Conservation (phyloP, 805 yeast species). For the Yamadazyma olivae region DNA sequence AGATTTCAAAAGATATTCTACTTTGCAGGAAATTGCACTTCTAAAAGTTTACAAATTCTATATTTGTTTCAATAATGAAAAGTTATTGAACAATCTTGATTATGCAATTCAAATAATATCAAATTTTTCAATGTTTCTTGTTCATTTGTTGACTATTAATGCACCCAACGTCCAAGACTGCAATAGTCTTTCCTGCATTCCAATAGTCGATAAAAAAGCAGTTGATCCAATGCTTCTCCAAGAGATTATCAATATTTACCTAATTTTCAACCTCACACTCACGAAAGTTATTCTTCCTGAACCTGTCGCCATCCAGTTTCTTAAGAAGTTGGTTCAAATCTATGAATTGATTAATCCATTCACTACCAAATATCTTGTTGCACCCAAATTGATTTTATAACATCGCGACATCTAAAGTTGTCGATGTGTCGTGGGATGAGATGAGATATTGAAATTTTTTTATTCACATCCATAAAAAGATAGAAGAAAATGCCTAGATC, state of each 20-base stretch:
- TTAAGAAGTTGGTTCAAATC: not conserved
- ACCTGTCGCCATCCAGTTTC: not conserved
- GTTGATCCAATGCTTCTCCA: not conserved
- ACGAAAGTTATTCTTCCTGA: not conserved
- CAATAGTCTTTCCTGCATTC: not conserved
- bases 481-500: conserved; percentile 82
- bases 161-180: too few species aligned
- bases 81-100: conserved; percentile 1
- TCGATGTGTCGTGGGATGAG: conserved; percentile 9
- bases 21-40: not conserved
- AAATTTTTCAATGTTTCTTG: not conserved
- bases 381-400: too few species aligned
- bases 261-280: conserved; percentile 2
- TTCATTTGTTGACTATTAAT: not conserved
- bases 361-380: conserved; percentile 1
- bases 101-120: not conserved
- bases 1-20: not conserved
- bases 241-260: conserved; percentile 4
- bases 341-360: conserved; percentile 3
- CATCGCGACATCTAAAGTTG: conserved; percentile 3
- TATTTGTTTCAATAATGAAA: conserved; percentile 8
- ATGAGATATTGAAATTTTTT: conserved; percentile 18
- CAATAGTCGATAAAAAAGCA: not conserved
- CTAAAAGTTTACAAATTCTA: conserved; percentile 5
- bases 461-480: conserved; percentile 1